Evolutionary conservation across 2,329 filamentous ascomycete genomes (phyloP).

Genomic region (Metarhizium guizhouense): DNA sequence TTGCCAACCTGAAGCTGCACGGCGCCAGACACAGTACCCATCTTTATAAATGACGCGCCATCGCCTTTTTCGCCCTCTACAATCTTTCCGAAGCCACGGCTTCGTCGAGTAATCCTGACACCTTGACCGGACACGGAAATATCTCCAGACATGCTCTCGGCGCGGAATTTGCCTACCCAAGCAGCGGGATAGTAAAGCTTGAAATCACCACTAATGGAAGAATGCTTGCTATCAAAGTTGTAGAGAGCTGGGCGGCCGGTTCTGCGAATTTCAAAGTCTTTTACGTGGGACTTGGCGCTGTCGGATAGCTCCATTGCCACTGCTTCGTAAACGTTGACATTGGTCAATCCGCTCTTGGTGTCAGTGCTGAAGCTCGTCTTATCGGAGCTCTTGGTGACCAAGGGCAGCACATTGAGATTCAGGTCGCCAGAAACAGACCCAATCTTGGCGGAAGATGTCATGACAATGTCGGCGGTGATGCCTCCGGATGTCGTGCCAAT

Average conservation of each 20-base stretch:
- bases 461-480: conserved; percentile 31
- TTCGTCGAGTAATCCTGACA: conserved; percentile 26
- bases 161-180: conserved; percentile 39
- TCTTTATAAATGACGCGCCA: conserved; percentile 22
- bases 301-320: conserved; percentile 11
- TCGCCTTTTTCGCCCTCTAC: conserved; percentile 33
- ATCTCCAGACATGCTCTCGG: conserved; percentile 30
- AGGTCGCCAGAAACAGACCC: conserved; percentile 32
- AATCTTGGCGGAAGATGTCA: conserved; percentile 26
- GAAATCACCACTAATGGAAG: conserved; percentile 34
- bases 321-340: conserved; percentile 33
- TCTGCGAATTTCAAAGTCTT: neutral
- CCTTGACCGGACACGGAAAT: conserved; percentile 32
- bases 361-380: conserved; percentile 26
- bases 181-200: conserved; percentile 34
- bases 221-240: conserved; percentile 32
- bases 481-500: conserved; percentile 35
- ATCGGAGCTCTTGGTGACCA: conserved; percentile 22
- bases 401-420: conserved; percentile 31
- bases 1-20: conserved; percentile 19
- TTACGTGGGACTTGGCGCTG: conserved; percentile 1
- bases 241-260: conserved; percentile 18
- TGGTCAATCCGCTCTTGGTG: conserved; percentile 34
- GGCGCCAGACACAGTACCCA: conserved; percentile 22
- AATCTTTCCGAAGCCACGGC: conserved; percentile 22